Base-by-base conservation (phyloP, 2,329 filamentous ascomycete genomes). In the Colletotrichum ledebouriae region DNA sequence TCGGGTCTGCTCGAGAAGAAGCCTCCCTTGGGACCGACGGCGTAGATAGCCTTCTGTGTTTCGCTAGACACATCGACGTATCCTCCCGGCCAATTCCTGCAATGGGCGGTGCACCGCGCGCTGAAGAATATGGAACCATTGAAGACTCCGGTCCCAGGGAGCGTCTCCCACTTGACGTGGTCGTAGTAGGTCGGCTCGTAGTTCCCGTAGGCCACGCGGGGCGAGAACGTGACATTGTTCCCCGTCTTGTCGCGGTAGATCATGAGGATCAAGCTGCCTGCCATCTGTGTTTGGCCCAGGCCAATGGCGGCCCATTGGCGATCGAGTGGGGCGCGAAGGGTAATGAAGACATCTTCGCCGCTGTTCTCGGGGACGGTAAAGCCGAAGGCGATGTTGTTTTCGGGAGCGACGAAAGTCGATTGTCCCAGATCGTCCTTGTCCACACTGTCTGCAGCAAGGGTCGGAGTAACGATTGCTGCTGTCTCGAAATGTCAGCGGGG, bases 261-360 rank as follows among this genome's bases (percentile, higher is more conserved):
- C 73, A 89, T 81, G 50, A 89, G 81, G 65, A 87, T 84, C 25
- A 89, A 78, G 7, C 86, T 79, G 57, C 84, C 81, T 3, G 79
- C 76, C 83, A 88, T 88, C 72, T 83, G 81, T 53, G 81, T 72
- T 63, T 79, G 81, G 52, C 87, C 87, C 42, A 88, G 80, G 41
- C 87, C 87, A 47, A 89, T 75, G 65, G 84, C 85, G 47, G 82
- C 82, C 86, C 86, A 90, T 41, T 83, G 81, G 42, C 81, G 77
- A 10, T 75, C 74, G 42, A 75, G 77, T 34, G 83, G 80, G 44
- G 84, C 83, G 66, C 83, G 81, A 15, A 89, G 72, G n/a, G 83
- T 83, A 75, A 89, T 86, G 77, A 83, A 88, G 44, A 89, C 73
- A 71, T 87, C 81, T 50, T 80, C 78, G 63, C 79, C 81, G 29